These are phyloP conservation scores for Aspergillus sp. DNA, from an alignment of 2,329 filamentous ascomycete species.

Conservation along the genomic window DNA sequence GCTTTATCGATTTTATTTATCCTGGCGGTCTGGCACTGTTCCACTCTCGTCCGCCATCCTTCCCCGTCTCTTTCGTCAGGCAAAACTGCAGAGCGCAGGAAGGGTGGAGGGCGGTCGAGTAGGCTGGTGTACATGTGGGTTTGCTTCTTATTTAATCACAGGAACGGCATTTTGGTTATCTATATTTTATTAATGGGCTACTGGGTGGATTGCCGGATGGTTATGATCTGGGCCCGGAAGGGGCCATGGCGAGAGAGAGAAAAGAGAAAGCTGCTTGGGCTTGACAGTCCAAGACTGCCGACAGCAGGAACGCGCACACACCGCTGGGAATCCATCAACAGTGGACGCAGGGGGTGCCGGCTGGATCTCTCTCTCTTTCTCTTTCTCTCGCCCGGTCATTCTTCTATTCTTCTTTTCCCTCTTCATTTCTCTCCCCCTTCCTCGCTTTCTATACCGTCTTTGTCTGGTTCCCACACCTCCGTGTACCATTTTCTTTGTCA, in stretches of 20 bases:
- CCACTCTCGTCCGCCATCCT: slow-evolving; percentile 3
- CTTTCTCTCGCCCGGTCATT: neutral
- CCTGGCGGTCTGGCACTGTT: slow-evolving; percentile 16
- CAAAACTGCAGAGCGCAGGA: neutral
- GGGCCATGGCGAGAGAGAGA: neutral
- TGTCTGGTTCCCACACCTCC: slow-evolving; percentile 12
- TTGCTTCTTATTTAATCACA: neutral
- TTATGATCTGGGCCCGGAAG: neutral
- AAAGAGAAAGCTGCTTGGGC: neutral
- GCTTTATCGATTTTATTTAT: slow-evolving; percentile 22
- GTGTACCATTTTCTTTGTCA: slow-evolving; percentile 1
- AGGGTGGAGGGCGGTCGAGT: neutral
- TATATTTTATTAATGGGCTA: slow-evolving; percentile 8
- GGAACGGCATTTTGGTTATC: slow-evolving; percentile 8
- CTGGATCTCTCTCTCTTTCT: neutral
- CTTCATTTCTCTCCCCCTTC: slow-evolving; percentile 6
- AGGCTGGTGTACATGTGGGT: slow-evolving; percentile 2
- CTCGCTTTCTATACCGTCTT: slow-evolving; percentile 3
- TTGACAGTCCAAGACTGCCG: neutral
- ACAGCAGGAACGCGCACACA: neutral
- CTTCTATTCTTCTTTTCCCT: slow-evolving; percentile 3
- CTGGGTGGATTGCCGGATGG: slow-evolving; percentile 4
- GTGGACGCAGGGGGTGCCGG: slow-evolving; percentile 10
- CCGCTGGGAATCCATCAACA: slow-evolving; percentile 9
- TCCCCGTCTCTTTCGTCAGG: neutral